Evolutionary conservation across 768 basidiomycete genomes (phyloP), one percentile per base, ranked within the genome.

Genomic region (Rhizopogon sp.): DNA sequence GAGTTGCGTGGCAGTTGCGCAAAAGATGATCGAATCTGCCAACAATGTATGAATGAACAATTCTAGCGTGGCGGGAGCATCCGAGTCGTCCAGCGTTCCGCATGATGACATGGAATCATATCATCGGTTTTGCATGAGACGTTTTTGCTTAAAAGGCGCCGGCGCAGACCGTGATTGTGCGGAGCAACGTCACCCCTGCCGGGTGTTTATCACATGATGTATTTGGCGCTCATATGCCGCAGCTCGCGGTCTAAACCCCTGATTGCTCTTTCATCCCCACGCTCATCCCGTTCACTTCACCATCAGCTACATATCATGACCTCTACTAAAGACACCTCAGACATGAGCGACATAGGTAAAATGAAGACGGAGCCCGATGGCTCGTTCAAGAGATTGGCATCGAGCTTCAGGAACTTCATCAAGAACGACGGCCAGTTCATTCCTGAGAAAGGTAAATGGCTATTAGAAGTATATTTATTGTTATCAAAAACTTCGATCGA

Each of bases 381-480:
- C 5, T 76, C 82, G 1, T 93, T 87, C 77, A 82, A 85, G 52
- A 74, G 86, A 29, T 72, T 74, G 10, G 61, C 69, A 16, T 67
- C 78, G 35, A 62, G 74, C 2, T 90, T 88, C 68, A 75, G 87
- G 53, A 79, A 81, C 56, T 65, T 54, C 29, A 82, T 87, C 56
- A 72, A 79, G 64, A 74, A 77, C 50, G 81, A 79, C 3, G 82
- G 83, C 22, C 65, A 79, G 58, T 91, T 87, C 60, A 72, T 81
- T 43, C 85, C 95, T 1, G 93, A 93, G 68, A 81, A 75, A 70
- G 90, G 92, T 88, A 56, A 50, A 25, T 49, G 2, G 6, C 2
- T 5, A 25, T 25, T 25, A 25, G 16, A 22, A 9, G 14, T 2
- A 16, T 22, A 37, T 22, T 0, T 10, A 16, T 49, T 5, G 35